Base-by-base conservation (phyloP, 106 monocot species). In the Dendrobium catenatum region DNA sequence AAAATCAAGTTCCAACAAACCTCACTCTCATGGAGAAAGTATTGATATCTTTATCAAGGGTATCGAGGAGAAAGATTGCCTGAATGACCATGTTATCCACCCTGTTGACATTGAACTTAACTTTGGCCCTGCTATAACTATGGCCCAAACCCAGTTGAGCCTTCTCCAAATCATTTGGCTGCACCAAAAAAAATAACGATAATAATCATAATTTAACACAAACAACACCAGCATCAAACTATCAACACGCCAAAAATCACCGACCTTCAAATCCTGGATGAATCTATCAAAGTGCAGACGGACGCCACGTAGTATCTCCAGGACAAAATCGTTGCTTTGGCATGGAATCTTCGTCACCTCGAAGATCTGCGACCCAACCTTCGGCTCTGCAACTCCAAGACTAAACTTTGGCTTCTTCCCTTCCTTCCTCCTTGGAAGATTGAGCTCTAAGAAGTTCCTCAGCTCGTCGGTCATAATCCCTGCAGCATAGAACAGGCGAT, bases 31-130 rank as follows among this genome's bases (percentile, higher is more conserved):
- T 97, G 20, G 97, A 89, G 83, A 97, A 97, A n/a, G 94, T 80
- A 78, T 94, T 97, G 61, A 92, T 79, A 89, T 97, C 97, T 79
- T 97, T 97, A 77, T 97, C 97, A 31, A 97, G 82, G 1, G 94
- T 94, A 68, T 97, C 97, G 49, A 97, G 83, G 15, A 94, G 82
- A 80, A 97, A 94, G 73, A 94, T 97, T 9, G 97, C 94, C 77
- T 97, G 97, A 81, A 97, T 97, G 9, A 97, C 92, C 94, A 97
- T 94, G 80, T 97, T 97, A 85, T 96, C 96, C 2, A 96, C 96
- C 22, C 96, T 81, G 64, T 96, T 96, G 72, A 96, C 90, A 90
- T 96, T 96, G 78, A 96, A 96, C 78, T 96, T 96, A 31, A 94
- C 96, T 82, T 96, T 96, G 27, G 94, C 96, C 89, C 94, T 37